phyloP scores from a whole-genome alignment of 2,329 filamentous ascomycete species.

The Epicoccum sorghinum region DNA sequence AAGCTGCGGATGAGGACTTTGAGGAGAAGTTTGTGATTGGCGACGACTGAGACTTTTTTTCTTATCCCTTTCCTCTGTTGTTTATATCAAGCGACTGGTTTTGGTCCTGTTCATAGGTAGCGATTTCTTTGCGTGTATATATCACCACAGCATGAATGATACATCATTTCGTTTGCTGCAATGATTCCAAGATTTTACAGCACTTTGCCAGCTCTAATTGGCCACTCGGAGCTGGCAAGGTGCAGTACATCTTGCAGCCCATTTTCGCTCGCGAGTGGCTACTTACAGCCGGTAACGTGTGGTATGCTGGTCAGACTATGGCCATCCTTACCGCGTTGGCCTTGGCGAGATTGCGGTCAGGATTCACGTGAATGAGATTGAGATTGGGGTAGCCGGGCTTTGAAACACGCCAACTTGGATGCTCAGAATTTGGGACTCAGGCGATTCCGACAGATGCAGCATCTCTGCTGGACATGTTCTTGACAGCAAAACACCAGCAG shows the following conservation, averaged over 20 bases:
- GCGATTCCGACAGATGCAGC: constrained; percentile 1
- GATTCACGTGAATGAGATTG: constrained; percentile 7
- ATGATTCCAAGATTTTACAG: not conserved
- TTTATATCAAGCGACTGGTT: constrained; percentile 4
- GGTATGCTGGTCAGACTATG: too few species aligned
- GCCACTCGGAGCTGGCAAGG: too few species aligned
- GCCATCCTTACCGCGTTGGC: not conserved
- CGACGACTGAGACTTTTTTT: constrained; percentile 2
- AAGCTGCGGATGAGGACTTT: constrained; percentile 20
- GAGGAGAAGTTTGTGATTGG: constrained; percentile 10
- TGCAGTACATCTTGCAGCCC: too few species aligned
- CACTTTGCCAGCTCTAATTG: too few species aligned
- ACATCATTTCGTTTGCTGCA: not conserved
- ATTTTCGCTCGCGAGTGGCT: too few species aligned
- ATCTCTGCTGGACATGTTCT: not conserved
- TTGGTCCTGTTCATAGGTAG: not conserved
- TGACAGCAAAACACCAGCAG: not conserved
- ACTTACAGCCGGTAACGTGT: too few species aligned
- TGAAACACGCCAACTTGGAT: constrained; percentile 22
- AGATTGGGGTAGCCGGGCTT: constrained; percentile 5
- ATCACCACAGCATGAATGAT: constrained; percentile 4
- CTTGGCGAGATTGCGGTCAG: constrained; percentile 9
- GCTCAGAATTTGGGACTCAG: constrained; percentile 4
- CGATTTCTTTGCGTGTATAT: constrained; percentile 5
- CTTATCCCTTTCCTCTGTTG: not conserved